Percentiles rank a stretch among this genome's conserved stretches.
phyloP scores from a whole-genome alignment of 306 rosid species.

The Dalbergia cochinchinensis region DNA sequence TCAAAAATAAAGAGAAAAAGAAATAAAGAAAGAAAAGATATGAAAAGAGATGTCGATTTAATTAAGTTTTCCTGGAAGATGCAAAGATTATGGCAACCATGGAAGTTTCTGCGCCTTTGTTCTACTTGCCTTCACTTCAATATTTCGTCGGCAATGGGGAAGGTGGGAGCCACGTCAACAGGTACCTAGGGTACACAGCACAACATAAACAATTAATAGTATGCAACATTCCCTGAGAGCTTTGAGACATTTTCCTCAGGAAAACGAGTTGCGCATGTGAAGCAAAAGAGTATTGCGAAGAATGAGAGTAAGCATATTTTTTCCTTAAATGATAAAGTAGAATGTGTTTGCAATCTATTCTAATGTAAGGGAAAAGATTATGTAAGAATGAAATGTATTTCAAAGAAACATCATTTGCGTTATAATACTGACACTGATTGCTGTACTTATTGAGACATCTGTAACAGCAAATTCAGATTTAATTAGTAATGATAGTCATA shows the following conservation, averaged over 20 bases:
- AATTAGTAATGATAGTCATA: neutral
- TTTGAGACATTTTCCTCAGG: neutral
- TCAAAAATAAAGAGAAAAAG: no score
- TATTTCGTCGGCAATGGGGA: slow-evolving; percentile 73
- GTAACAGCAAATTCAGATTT: neutral
- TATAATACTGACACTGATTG: neutral
- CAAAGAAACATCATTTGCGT: neutral
- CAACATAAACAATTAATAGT: slow-evolving; percentile 30
- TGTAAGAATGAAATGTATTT: neutral
- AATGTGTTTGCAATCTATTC: no score
- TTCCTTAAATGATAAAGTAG: no score
- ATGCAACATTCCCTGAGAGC: slow-evolving; percentile 11
- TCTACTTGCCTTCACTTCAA: slow-evolving; percentile 46
- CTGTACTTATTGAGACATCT: neutral
- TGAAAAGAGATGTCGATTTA: neutral
- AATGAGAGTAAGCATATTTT: no score
- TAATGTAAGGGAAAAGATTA: no score
- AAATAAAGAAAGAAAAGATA: neutral
- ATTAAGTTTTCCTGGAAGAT: neutral
- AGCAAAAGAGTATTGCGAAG: no score
- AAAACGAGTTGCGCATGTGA: neutral
- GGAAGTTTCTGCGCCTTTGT: slow-evolving; percentile 24
- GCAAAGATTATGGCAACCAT: slow-evolving; percentile 28
- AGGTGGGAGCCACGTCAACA: slow-evolving; percentile 81
- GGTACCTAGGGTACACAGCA: slow-evolving; percentile 66